A percentile compares a stretch with the other conserved stretches of the same genome.
Conservation (phyloP, 306 rosid genomes). For the Lathyrus aphaca region DNA sequence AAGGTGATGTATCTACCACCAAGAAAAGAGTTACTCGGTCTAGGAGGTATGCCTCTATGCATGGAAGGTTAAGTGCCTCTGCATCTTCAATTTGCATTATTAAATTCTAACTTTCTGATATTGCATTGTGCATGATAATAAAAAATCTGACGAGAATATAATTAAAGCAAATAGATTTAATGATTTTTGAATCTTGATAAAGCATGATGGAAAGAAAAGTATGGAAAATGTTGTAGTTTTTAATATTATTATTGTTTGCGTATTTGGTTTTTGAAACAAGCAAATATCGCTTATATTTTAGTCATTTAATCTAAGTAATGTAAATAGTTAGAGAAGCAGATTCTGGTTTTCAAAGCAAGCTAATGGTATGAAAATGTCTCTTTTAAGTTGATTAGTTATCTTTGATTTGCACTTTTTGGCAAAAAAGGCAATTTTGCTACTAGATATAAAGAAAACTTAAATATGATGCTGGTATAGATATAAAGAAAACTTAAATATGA, state of each 20-base stretch:
- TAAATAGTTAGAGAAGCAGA: neutral
- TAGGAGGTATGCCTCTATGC: conserved; percentile 51
- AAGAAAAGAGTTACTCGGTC: conserved; percentile 42
- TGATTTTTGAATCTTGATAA: neutral
- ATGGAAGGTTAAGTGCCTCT: neutral
- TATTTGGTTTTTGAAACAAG: conserved; percentile 20
- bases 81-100: conserved; percentile 25
- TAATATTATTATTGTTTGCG: conserved; percentile 4
- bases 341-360: neutral
- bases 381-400: neutral
- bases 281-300: conserved; percentile 2
- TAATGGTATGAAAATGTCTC: neutral
- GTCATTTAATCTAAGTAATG: neutral
- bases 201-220: neutral
- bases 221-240: neutral
- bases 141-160: conserved; percentile 6
- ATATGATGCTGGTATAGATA: neutral
- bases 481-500: neutral
- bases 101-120: conserved; percentile 14
- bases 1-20: conserved; percentile 45
- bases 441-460: neutral
- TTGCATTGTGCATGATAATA: conserved; percentile 17
- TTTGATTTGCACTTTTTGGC: neutral
- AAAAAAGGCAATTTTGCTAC: neutral
- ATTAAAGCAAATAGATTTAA: neutral